phyloP scores from a whole-genome alignment of 345 rosid genomes.

The Geranium rotundifolium region DNA sequence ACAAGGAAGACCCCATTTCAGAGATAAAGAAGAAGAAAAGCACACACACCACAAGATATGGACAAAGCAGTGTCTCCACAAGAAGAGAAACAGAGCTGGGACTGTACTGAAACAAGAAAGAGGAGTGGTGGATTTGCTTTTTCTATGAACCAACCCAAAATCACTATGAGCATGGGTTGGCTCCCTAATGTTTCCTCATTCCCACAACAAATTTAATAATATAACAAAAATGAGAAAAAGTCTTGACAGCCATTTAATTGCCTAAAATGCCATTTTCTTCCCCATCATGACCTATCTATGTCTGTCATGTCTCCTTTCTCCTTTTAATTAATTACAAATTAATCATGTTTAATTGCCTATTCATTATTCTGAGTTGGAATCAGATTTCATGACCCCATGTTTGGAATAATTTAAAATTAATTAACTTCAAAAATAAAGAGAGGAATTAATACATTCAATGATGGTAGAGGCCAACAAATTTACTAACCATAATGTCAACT shows the following conservation, averaged over 20 bases:
- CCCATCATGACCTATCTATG: neutral
- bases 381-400: too few species aligned
- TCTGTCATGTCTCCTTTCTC: neutral
- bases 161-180: neutral
- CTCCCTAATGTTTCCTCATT: neutral
- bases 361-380: neutral
- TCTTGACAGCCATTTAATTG: neutral
- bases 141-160: neutral
- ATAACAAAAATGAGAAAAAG: neutral
- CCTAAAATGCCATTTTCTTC: neutral
- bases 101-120: neutral
- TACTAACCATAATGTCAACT: too few species aligned
- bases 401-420: too few species aligned
- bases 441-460: too few species aligned
- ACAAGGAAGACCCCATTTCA: neutral
- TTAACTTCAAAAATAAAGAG: too few species aligned
- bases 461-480: too few species aligned
- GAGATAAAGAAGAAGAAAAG: too few species aligned
- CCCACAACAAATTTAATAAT: neutral
- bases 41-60: too few species aligned
- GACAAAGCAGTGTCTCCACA: neutral
- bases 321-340: neutral
- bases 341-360: too few species aligned
- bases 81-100: neutral
- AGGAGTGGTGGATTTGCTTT: neutral